Evolutionary conservation across 306 rosid genomes (phyloP).

Genomic region (Rosa chinensis): DNA sequence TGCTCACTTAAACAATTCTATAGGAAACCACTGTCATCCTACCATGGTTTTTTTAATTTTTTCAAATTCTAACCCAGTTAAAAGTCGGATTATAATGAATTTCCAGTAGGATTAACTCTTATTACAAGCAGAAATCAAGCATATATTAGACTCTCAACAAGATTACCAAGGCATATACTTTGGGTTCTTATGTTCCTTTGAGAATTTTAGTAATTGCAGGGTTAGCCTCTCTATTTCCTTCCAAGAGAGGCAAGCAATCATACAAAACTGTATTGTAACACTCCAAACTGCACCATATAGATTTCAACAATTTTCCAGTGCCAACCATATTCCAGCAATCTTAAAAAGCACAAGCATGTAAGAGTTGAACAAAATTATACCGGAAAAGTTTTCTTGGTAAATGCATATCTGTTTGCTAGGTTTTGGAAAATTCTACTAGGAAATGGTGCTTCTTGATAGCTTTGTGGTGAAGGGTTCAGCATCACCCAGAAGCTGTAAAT

Average conservation of each 20-base stretch:
- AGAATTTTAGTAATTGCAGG: background rate
- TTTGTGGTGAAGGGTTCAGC: constrained; percentile 2
- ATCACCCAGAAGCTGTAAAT: background rate
- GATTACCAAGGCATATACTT: background rate
- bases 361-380: constrained; percentile 3
- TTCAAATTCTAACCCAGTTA: background rate
- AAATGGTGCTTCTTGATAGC: background rate
- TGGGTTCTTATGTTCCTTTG: background rate
- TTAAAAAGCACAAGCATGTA: constrained; percentile 1
- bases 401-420: background rate
- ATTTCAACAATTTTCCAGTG: constrained; percentile 2
- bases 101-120: background rate
- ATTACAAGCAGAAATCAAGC: background rate
- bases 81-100: background rate
- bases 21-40: background rate
- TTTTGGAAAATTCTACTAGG: background rate
- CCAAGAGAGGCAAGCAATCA: background rate
- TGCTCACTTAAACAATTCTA: background rate
- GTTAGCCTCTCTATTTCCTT: constrained; percentile 2
- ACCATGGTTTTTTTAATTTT: background rate
- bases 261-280: background rate
- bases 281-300: background rate
- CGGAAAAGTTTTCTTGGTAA: background rate
- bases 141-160: background rate
- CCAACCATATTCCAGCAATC: constrained; percentile 1